phyloP scores from a whole-genome alignment of 805 yeast genomes.

The Myxozyma nipponensis region DNA sequence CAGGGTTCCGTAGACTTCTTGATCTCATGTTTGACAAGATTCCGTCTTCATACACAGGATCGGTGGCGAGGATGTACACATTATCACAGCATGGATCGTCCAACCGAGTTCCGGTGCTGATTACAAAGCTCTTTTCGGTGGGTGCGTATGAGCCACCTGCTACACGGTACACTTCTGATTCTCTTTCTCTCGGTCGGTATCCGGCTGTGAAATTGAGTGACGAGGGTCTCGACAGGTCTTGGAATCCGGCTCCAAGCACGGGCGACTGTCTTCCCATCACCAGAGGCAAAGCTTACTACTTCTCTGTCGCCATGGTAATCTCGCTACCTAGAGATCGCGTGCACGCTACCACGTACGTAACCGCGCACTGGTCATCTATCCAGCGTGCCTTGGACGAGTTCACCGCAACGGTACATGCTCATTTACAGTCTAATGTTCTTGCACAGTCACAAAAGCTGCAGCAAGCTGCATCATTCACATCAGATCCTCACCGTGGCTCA shows the following conservation, averaged over 20 bases:
- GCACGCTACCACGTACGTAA: background rate
- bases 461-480: background rate
- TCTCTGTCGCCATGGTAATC: background rate
- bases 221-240: background rate
- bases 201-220: background rate
- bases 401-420: background rate
- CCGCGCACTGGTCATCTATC: conserved; percentile 4
- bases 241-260: background rate
- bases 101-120: background rate
- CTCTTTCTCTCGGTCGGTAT: background rate
- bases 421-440: background rate
- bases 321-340: background rate
- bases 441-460: background rate
- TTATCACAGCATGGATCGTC: background rate
- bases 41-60: conserved; percentile 1
- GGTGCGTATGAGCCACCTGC: background rate
- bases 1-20: conserved; percentile 1
- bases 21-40: conserved; percentile 3
- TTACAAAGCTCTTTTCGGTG: conserved; percentile 2
- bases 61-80: conserved; percentile 1
- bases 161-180: background rate
- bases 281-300: conserved; percentile 1
- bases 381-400: conserved; percentile 4
- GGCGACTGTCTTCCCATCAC: conserved; percentile 1
- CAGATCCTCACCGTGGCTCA: background rate